Conservation (phyloP, 129 eudicot species). For the Escallonia rubra region DNA sequence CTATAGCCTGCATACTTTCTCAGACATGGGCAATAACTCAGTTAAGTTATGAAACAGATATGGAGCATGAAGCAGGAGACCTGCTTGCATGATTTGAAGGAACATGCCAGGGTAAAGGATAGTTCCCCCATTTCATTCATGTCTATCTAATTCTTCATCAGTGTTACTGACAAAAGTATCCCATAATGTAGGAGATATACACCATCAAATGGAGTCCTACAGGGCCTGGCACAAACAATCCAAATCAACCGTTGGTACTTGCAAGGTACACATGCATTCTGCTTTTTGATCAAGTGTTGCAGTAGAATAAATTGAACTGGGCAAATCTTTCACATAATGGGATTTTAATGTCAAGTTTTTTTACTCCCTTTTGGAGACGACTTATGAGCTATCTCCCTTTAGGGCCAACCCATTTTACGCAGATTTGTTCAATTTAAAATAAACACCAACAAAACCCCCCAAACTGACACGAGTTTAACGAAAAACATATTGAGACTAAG, state of each 20-base stretch:
- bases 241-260: conserved; percentile 65
- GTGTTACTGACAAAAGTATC: conserved; percentile 4
- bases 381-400: too few species aligned
- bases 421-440: too few species aligned
- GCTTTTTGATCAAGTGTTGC: neutral
- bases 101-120: conserved; percentile 72
- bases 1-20: neutral
- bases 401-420: too few species aligned
- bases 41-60: conserved; percentile 48
- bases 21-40: conserved; percentile 1
- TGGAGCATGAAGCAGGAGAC: conserved; percentile 91
- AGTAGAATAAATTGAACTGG: neutral
- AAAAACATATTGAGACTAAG: too few species aligned
- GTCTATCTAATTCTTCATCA: neutral
- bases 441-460: too few species aligned
- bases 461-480: too few species aligned
- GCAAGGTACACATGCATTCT: conserved; percentile 55
- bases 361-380: too few species aligned
- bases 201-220: conserved; percentile 96
- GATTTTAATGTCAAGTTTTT: too few species aligned
- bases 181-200: conserved; percentile 65
- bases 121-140: neutral
- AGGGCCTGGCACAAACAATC: conserved; percentile 81
- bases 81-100: conserved; percentile 74
- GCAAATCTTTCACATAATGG: neutral